Base-by-base conservation (phyloP, 2,329 filamentous ascomycete species). In the Sporothrix schenckii region DNA sequence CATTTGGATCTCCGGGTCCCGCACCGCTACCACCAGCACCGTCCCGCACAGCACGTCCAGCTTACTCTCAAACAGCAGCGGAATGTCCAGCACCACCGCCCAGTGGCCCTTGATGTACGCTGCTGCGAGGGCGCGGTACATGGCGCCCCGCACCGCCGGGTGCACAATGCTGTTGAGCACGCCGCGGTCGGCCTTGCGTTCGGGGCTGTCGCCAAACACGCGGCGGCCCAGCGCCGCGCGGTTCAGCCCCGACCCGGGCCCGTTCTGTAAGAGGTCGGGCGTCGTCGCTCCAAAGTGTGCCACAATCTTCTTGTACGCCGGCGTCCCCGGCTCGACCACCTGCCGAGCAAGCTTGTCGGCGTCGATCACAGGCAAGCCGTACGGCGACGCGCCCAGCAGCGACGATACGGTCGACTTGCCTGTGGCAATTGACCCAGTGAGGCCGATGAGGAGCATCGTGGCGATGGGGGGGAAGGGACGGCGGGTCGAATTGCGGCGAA, bases 381-480 rank as follows among this genome's bases (percentile, higher is more conserved):
- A 92, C 0, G 94, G 95, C 5, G 92, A 84, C 4, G 88, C 85
- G 66, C 91, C 88, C 76, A 99, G 91, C 75, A 97, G 86, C 52
- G 86, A 85, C 39, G 95, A 97, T 69, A 97, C 93, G 74, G 94
- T 99, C 60, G 94, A 97, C 87, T 99, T 99, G 79, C 95, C 95
- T 6, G 95, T 99, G 72, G 95, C 95, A 78, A 99, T 98, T 72
- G 94, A 97, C 79, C 95, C 95, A 10, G 95, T 99, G 34, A 99
- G 88, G 70, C 95, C 95, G 76, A 99, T 93, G 77, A 99, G 89
- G 65, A 98, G 88, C 95, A 98, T 98, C n/a, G 74, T 75, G 30
- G 19, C 6, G 6, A 27, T 6, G n/a, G 3, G 27, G 6, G 24
- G 61, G 34, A 21, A 27, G 56, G 10, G 21, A n/a, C 3, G 21